Evolutionary conservation across 441 rosid species (phyloP), one percentile per base, ranked within the genome.

Genomic region (Syzygium malaccense): DNA sequence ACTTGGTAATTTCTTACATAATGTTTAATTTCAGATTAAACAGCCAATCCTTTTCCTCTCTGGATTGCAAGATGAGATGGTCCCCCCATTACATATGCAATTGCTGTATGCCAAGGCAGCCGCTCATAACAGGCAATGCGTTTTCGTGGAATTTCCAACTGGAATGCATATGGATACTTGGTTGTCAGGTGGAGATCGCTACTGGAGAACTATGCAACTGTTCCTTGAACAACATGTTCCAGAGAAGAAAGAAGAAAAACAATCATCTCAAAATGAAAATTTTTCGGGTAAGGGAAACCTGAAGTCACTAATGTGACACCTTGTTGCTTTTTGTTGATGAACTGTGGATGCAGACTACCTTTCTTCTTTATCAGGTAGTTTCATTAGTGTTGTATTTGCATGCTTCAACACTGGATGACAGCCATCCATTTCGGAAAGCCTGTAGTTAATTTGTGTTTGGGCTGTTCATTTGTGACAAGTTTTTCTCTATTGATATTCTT

Each of bases 111-210:
- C 94, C 20, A 97, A 96, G 92, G 99, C 97, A 75, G 99, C 99
- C 86, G 91, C 95, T 51, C 96, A 91, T 87, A 96, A 97, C 92
- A 91, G 89, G 89, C 93, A 93, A 86, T 95, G 98, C 93, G 79
- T 56, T 53, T 95, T 96, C 90, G 96, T 95, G 88, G 98, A 96
- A 83, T 98, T 98, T 92, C 95, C 99, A 91, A 92, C 87, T 88
- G 99, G 99, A 89, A 95, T 97, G 99, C 99, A 98, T 91, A 98
- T 98, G 99, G 98, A 97, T 91, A 97, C 99, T 78, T 98, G 99
- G 99, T 89, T 97, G 79, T 86, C 95, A 87, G 99, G 99, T 89
- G 99, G 99, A 64, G 99, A 98, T 86, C 91, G 90, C 25, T 98
- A 98, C 89, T 98, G 99, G 99, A 92, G 87, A 91, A 95, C 96